Conservation (phyloP, 192 early-diverging fungal genomes). For the Entomortierella chlamydospora region DNA sequence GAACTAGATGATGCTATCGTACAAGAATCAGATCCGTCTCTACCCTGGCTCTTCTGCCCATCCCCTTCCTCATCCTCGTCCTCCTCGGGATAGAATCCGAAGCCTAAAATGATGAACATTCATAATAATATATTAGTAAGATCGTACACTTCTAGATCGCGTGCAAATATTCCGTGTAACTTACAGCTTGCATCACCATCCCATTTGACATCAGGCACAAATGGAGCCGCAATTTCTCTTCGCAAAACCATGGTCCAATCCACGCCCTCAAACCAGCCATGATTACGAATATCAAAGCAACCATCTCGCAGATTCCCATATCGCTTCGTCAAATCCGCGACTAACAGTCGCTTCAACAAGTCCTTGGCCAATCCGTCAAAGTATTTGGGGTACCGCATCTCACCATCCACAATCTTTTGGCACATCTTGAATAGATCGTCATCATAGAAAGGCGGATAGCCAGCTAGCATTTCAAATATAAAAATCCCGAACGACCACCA, state of each 20-base stretch:
- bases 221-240: slow-evolving; percentile 65
- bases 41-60: not conserved
- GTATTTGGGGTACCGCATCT: slow-evolving; percentile 76
- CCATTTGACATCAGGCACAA: slow-evolving; percentile 66
- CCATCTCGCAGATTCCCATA: slow-evolving; percentile 83
- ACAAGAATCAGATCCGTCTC: not conserved
- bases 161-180: not conserved
- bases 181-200: slow-evolving; percentile 66
- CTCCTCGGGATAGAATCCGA: slow-evolving; percentile 49
- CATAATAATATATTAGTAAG: not conserved
- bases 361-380: slow-evolving; percentile 82
- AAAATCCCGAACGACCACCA: slow-evolving; percentile 75
- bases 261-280: slow-evolving; percentile 75
- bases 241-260: slow-evolving; percentile 69
- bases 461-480: slow-evolving; percentile 80
- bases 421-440: slow-evolving; percentile 80
- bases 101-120: slow-evolving; percentile 12
- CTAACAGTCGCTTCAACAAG: slow-evolving; percentile 75
- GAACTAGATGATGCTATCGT: not conserved
- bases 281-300: slow-evolving; percentile 72
- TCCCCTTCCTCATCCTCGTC: slow-evolving; percentile 24
- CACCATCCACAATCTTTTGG: slow-evolving; percentile 78
- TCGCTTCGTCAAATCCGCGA: slow-evolving; percentile 79
- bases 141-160: not conserved
- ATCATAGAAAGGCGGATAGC: slow-evolving; percentile 79